A percentile compares a stretch with the other conserved stretches of the same genome.
Evolutionary conservation across 192 early-diverging fungal genomes (phyloP).

Genomic region (Ambispora gerdemannii): DNA sequence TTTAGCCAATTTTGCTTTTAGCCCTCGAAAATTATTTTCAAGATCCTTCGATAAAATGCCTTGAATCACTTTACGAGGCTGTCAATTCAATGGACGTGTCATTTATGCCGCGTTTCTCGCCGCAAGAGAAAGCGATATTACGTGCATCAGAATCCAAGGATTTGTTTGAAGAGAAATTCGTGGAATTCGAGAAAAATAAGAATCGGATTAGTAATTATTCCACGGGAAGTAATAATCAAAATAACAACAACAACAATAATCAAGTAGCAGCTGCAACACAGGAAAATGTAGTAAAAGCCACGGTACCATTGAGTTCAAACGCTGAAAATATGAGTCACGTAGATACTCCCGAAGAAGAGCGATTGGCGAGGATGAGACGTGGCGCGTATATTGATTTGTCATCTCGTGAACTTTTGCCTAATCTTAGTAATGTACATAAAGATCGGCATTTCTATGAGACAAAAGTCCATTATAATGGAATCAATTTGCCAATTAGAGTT

Average conservation of each 20-base stretch:
- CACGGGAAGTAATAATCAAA: too few relatives aligned
- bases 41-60: conserved; percentile 64
- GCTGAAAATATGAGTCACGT: not conserved
- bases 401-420: conserved; percentile 40
- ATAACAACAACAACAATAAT: not conserved
- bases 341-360: conserved; percentile 30
- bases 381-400: conserved; percentile 52
- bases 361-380: conserved; percentile 34
- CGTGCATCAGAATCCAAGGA: conserved; percentile 77
- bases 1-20: conserved; percentile 80
- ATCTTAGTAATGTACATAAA: conserved; percentile 59
- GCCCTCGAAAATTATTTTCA: conserved; percentile 92
- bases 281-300: conserved; percentile 31
- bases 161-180: conserved; percentile 83
- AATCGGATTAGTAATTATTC: too few relatives aligned
- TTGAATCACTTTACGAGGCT: conserved; percentile 75
- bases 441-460: conserved; percentile 89
- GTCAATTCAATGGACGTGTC: conserved; percentile 84
- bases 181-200: conserved; percentile 33
- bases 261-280: conserved; percentile 30
- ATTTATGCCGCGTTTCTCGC: conserved; percentile 72
- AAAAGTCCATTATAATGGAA: conserved; percentile 76
- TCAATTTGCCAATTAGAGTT: conserved; percentile 84
- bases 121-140: conserved; percentile 79
- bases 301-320: not conserved